Percentiles rank a stretch among this genome's conserved stretches.
Evolutionary conservation across 208 protist species (phyloP).

Genomic region (Crithidia thermophila): DNA sequence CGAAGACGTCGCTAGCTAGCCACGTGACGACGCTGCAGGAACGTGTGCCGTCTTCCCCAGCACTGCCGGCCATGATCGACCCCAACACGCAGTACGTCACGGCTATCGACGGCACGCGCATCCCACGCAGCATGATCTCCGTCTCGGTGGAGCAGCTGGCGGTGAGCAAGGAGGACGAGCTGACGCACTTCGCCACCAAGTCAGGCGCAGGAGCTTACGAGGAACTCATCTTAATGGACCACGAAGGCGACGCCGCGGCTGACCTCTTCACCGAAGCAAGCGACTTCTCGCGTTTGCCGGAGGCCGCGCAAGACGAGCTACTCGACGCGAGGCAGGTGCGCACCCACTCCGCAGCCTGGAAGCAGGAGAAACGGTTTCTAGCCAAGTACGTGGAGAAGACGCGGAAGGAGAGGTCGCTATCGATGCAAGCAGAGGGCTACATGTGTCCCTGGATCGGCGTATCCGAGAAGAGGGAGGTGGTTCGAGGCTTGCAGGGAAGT

Average conservation of each 20-base stretch:
- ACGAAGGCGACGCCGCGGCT: slow-evolving; percentile 9
- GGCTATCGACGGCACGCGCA: slow-evolving; percentile 77
- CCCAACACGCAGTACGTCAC: slow-evolving; percentile 45
- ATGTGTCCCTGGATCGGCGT: slow-evolving; percentile 87
- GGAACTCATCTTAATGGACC: slow-evolving; percentile 46
- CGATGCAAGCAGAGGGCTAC: slow-evolving; percentile 88
- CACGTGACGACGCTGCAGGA: slow-evolving; percentile 1
- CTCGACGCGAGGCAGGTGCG: slow-evolving; percentile 12
- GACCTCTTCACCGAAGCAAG: slow-evolving; percentile 57
- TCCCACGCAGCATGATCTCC: slow-evolving; percentile 78
- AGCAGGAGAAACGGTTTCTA: slow-evolving; percentile 54
- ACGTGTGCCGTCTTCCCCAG: not conserved
- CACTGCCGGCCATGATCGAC: slow-evolving; percentile 48
- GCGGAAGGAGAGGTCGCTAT: slow-evolving; percentile 76
- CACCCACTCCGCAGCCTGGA: slow-evolving; percentile 45
- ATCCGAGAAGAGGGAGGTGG: slow-evolving; percentile 35
- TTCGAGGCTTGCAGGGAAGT: slow-evolving; percentile 37
- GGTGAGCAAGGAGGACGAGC: slow-evolving; percentile 62
- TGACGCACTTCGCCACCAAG: slow-evolving; percentile 63
- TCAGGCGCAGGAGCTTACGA: slow-evolving; percentile 78
- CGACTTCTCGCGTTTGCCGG: slow-evolving; percentile 35
- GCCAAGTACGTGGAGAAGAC: slow-evolving; percentile 70
- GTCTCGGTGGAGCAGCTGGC: slow-evolving; percentile 64
- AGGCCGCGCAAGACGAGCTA: slow-evolving; percentile 34
- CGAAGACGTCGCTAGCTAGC: not conserved